A percentile compares a stretch with the other conserved stretches of the same genome.
Evolutionary conservation across 2,329 filamentous ascomycete genomes (phyloP).

Genomic region (Aspergillus sp.): DNA sequence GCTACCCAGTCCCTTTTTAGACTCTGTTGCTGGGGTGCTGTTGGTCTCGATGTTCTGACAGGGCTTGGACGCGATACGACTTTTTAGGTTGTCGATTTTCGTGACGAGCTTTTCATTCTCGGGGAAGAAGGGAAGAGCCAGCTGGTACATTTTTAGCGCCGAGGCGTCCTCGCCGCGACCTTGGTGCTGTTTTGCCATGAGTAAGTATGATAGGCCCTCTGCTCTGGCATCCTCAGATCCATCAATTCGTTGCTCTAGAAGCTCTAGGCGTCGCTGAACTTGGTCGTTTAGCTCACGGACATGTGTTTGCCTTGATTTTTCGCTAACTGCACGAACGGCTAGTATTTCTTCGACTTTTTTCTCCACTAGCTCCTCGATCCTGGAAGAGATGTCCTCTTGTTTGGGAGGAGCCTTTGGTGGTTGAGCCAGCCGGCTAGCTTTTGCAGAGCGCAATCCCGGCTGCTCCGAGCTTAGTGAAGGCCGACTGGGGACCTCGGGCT

Average conservation of each 20-base stretch:
- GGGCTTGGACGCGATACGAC: slow-evolving; percentile 44
- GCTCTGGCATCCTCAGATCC: slow-evolving; percentile 72
- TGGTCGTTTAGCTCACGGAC: slow-evolving; percentile 67
- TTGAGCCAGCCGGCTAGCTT: slow-evolving; percentile 43
- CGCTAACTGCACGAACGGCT: slow-evolving; percentile 67
- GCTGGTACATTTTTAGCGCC: slow-evolving; percentile 81
- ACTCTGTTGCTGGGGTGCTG: slow-evolving; percentile 15
- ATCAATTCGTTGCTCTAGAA: slow-evolving; percentile 82
- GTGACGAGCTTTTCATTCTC: slow-evolving; percentile 71
- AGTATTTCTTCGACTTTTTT: slow-evolving; percentile 88
- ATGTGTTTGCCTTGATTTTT: slow-evolving; percentile 48
- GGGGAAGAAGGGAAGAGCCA: slow-evolving; percentile 82
- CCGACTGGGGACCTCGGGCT: slow-evolving; percentile 47
- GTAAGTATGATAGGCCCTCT: slow-evolving; percentile 78
- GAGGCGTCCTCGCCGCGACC: slow-evolving; percentile 75
- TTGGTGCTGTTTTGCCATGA: slow-evolving; percentile 91
- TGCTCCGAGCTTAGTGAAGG: slow-evolving; percentile 39
- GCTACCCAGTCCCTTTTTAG: slow-evolving; percentile 29
- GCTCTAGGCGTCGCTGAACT: slow-evolving; percentile 76
- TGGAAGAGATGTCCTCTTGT: slow-evolving; percentile 62
- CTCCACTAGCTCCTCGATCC: slow-evolving; percentile 89
- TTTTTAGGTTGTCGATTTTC: slow-evolving; percentile 57
- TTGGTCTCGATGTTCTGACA: slow-evolving; percentile 17
- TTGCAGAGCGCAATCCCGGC: slow-evolving; percentile 47
- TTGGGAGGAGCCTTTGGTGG: slow-evolving; percentile 29